Conservation (phyloP, 208 protist species). For the Acanthamoeba rhysodes region DNA sequence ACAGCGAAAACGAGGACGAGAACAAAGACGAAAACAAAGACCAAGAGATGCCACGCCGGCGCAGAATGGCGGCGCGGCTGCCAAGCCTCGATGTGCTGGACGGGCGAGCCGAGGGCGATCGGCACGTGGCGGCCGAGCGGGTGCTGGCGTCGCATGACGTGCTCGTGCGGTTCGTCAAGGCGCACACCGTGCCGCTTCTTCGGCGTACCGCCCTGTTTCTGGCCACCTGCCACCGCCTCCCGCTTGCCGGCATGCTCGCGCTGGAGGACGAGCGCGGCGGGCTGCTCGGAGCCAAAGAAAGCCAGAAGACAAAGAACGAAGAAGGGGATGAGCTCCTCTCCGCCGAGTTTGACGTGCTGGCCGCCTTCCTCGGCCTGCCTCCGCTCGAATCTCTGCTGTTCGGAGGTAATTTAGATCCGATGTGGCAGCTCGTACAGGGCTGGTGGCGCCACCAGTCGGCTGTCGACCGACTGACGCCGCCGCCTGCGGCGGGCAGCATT, state of each 20-base stretch:
- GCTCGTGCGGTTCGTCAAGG: constrained; percentile 18
- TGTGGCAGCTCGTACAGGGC: neutral
- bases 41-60: neutral
- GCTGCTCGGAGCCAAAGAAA: neutral
- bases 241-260: neutral
- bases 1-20: neutral
- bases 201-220: neutral
- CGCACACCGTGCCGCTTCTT: neutral
- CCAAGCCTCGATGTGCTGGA: constrained; percentile 33
- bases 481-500: neutral
- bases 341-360: constrained; percentile 4
- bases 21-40: neutral
- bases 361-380: constrained; percentile 2
- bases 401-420: neutral
- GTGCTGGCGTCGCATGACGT: neutral
- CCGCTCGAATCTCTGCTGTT: constrained; percentile 10
- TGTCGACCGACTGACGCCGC: neutral
- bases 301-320: neutral
- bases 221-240: neutral
- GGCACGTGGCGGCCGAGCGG: neutral
- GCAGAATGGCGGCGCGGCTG: neutral
- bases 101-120: neutral
- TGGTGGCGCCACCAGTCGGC: constrained; percentile 1
- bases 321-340: neutral
- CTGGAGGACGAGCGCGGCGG: neutral